Evolutionary conservation across 768 basidiomycete species (phyloP).

Genomic region (Lactarius quietus): DNA sequence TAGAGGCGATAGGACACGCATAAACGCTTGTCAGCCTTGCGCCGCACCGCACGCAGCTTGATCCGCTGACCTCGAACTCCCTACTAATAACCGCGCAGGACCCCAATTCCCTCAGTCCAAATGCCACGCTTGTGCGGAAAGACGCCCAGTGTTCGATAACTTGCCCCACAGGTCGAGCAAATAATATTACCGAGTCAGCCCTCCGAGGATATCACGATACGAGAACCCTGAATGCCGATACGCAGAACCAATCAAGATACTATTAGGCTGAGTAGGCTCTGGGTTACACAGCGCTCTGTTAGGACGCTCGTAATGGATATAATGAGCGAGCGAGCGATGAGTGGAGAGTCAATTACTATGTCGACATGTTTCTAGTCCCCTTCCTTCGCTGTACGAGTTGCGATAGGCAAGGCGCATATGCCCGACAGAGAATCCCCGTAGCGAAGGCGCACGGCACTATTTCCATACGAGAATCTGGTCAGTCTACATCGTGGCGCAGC

Average conservation of each 20-base stretch:
- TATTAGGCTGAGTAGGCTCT: too few relatives aligned
- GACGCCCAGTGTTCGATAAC: not conserved
- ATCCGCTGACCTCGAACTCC: not conserved
- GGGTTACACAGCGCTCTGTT: too few relatives aligned
- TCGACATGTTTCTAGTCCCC: not conserved
- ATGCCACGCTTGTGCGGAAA: too few relatives aligned
- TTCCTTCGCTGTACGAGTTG: not conserved
- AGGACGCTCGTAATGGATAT: too few relatives aligned
- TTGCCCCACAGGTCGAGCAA: not conserved
- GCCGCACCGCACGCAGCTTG: not conserved
- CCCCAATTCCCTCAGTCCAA: not conserved
- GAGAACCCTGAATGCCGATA: too few relatives aligned
- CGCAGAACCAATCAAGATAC: too few relatives aligned
- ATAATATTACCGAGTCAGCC: not conserved
- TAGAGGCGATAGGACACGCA: not conserved
- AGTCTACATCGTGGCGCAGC: conserved; percentile 3
- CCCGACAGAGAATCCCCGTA: not conserved
- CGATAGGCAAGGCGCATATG: not conserved
- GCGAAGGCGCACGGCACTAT: not conserved
- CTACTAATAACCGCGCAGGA: not conserved
- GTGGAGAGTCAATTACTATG: not conserved
- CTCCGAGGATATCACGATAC: not conserved
- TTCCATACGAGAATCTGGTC: conserved; percentile 4
- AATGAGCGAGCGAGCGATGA: too few relatives aligned
- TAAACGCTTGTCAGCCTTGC: not conserved